phyloP scores from a whole-genome alignment of 441 rosid genomes.

The Geranium incanum region DNA sequence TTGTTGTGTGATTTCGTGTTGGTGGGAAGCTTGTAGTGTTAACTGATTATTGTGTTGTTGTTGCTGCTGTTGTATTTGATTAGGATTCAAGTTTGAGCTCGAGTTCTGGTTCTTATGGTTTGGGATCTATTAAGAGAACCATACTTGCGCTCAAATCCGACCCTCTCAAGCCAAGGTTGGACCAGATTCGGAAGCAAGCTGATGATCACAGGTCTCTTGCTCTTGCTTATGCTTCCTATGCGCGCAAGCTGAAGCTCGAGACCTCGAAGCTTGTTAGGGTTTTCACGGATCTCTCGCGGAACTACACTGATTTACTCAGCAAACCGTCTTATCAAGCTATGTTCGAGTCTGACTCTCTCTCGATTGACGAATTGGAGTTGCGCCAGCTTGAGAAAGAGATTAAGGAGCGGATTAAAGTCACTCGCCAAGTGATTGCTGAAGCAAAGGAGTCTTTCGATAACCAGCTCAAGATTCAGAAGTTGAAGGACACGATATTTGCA shows the following conservation, averaged over 20 bases:
- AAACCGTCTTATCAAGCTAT: conserved; percentile 58
- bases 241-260: conserved; percentile 92
- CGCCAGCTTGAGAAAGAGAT: conserved; percentile 88
- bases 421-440: conserved; percentile 79
- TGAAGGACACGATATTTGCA: conserved; percentile 80
- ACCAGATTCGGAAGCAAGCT: conserved; percentile 91
- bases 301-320: conserved; percentile 67
- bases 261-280: conserved; percentile 78
- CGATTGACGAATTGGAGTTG: conserved; percentile 60
- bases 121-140: conserved; percentile 60
- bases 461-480: conserved; percentile 87
- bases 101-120: conserved; percentile 28
- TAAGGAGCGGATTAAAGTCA: conserved; percentile 74
- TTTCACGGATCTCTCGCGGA: conserved; percentile 79
- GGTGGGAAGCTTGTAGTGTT: background rate
- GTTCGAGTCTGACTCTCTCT: conserved; percentile 45
- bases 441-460: conserved; percentile 90
- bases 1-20: background rate
- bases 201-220: conserved; percentile 74
- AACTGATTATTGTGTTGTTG: background rate
- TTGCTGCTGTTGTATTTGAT: background rate
- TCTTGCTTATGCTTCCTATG: conserved; percentile 80
- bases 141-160: conserved; percentile 73
- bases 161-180: conserved; percentile 78
- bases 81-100: conserved; percentile 39